Conservation (phyloP, 2,329 filamentous ascomycete species). For the Epichloe coenophiala region DNA sequence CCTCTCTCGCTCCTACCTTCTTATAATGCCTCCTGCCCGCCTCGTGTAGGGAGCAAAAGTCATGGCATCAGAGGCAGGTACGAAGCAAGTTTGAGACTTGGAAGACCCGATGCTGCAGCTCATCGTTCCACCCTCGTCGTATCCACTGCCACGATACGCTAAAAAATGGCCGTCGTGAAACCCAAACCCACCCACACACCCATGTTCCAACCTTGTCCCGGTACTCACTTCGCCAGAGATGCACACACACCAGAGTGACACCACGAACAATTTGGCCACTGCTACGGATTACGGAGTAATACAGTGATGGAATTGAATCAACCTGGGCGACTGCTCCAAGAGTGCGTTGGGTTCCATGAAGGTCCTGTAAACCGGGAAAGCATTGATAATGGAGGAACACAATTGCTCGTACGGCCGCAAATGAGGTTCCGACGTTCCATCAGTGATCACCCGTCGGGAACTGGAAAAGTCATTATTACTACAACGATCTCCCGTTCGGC, state of each 20-base stretch:
- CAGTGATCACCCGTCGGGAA: neutral
- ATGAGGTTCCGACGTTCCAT: neutral
- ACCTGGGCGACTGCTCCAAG: neutral
- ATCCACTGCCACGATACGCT: constrained; percentile 3
- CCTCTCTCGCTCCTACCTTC: too few species aligned
- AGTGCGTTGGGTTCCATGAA: too few species aligned
- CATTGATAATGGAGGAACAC: neutral
- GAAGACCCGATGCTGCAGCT: constrained; percentile 2
- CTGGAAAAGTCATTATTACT: neutral
- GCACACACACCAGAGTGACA: too few species aligned
- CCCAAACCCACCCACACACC: neutral
- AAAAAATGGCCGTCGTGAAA: constrained; percentile 4
- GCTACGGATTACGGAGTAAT: too few species aligned
- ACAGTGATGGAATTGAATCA: neutral
- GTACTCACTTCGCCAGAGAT: too few species aligned
- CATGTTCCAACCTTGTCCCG: neutral
- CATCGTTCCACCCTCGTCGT: constrained; percentile 1
- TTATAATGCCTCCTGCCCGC: too few species aligned
- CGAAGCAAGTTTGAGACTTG: neutral
- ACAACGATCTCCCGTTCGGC: neutral
- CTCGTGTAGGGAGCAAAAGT: neutral
- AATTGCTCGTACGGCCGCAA: neutral
- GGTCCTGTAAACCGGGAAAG: too few species aligned
- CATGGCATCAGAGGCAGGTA: constrained; percentile 2
- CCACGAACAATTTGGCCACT: too few species aligned